phyloP scores from a whole-genome alignment of 2,329 filamentous ascomycete genomes.

The Alternaria sp. region DNA sequence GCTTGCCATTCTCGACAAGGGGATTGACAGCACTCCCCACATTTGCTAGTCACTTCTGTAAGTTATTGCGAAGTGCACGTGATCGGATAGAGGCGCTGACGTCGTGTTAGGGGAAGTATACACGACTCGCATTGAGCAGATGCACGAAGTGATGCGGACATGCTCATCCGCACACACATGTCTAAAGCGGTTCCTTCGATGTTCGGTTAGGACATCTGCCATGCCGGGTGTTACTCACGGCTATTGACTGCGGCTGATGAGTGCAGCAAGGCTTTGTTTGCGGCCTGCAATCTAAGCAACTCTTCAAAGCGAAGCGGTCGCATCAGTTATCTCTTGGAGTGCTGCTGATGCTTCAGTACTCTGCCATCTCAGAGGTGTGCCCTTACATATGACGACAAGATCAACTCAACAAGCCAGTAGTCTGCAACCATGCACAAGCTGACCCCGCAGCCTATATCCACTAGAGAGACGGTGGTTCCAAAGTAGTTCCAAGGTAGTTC shows the following conservation, averaged over 20 bases:
- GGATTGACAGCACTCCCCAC: conserved; percentile 14
- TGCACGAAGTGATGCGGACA: background rate
- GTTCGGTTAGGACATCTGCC: background rate
- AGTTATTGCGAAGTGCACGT: conserved; percentile 35
- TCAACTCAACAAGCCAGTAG: background rate
- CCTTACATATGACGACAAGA: background rate
- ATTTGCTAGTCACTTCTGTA: conserved; percentile 18
- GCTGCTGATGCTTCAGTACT: background rate
- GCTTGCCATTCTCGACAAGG: conserved; percentile 14
- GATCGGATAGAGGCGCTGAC: conserved; percentile 7
- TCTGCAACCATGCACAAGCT: background rate
- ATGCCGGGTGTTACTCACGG: background rate
- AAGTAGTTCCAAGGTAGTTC: background rate
- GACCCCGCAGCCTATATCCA: background rate
- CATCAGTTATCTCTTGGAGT: background rate
- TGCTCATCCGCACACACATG: background rate
- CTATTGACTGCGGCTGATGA: background rate
- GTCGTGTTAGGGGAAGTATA: background rate
- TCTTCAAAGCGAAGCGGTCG: background rate
- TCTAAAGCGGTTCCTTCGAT: background rate
- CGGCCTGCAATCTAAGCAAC: background rate
- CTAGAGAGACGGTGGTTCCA: background rate
- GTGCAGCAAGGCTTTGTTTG: background rate
- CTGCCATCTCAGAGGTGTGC: background rate
- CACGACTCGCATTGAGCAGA: background rate